Base-by-base conservation (phyloP, 441 rosid species). In the Euphorbia celastroides region DNA sequence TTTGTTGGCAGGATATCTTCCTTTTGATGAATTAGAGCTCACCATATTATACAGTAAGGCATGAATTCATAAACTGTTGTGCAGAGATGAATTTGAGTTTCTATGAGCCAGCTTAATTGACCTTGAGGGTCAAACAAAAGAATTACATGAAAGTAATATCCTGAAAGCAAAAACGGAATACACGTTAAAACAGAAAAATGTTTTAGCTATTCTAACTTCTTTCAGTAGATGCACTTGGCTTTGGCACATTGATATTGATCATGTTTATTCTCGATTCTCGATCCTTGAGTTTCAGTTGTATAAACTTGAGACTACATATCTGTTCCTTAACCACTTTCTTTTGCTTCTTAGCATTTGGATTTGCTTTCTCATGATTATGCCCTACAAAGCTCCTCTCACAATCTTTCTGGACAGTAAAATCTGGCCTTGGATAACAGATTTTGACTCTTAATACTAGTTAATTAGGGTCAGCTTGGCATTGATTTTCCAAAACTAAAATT, bases 21-120 rank as follows among this genome's bases (percentile, higher is more conserved):
- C 99, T 30, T 93, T 93, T 78, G 99, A 93, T 73, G 99, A 93
- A 69, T 88, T 93, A 72, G 97, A 93, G 80, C 93, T 93, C 74
- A 89, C 96, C 59, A 91, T 96, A 19, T 74, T 93, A 80, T 93
- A 93, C 69, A 84, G 88, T 75, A 93, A 93, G 99, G 99, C 88
- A 91, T 51, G 88, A 62, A 52, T 75, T 65, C 71, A 51, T 60
- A 34, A 36, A 36, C 62, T 62, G 5, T 67, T 50, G 7, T 65
- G 23, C 22, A 55, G 17, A 54, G 51, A 12, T 54, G 38, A 20
- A 17, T 26, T 44, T 48, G 66, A 23, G 25, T 25, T 50, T 59
- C 61, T 54, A 36, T n/a, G 10, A 36, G 19, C 50, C 26, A 55
- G 56, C 20, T 25, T 19, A 26, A 30, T 57, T 55, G 59, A 55